Base-by-base conservation (phyloP, 495 filamentous ascomycete genomes). In the Thermochaetoides thermophila region DNA sequence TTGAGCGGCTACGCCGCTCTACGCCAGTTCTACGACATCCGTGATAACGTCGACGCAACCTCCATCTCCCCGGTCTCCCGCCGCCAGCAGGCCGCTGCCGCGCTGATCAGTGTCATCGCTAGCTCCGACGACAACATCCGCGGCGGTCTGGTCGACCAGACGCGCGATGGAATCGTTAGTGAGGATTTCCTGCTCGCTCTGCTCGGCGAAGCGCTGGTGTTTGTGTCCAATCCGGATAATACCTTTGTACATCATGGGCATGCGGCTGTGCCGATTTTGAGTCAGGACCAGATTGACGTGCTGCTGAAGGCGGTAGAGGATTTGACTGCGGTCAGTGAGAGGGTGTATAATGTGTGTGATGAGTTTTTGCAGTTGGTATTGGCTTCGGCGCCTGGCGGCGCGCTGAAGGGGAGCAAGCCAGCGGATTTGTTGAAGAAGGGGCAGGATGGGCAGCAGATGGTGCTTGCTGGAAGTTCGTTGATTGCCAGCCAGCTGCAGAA, bases 1-100 rank as follows among this genome's bases (percentile, higher is more conserved):
- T 69, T 92, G n/a, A 84, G 78, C 49, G 86, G 86, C 21, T 95
- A 93, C 45, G 86, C 84, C 21, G 85, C 79, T 1, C 62, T 95
- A 5, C 73, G 85, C 11, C 76, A 76, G 41, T 93, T 85, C 57
- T 95, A 91, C 52, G 77, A 85, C 42, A 69, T 83, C 24, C 74
- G 86, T 29, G 85, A 95, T 41, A 23, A 39, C 39, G 34, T 53
- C 9, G 25, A 39, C 25, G 42, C 28, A 8, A 37, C 70, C 1
- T 59, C 64, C 11, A 41, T 47, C 3, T 52, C 52, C 7, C 46
- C 57, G 5, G 40, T 42, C 5, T 60, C 69, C 3, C 62, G 78
- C 21, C 77, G 72, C 37, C 65, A 64, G 30, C 73, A 73, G 38
- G 83, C 84, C 14, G 76, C 74, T 0, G 58, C 71, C 17, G 74